Percentiles rank a stretch among this genome's conserved stretches.
These are phyloP conservation scores for Hortiboletus flavorubellus DNA, from an alignment of 768 basidiomycete species.

Conservation along the genomic window DNA sequence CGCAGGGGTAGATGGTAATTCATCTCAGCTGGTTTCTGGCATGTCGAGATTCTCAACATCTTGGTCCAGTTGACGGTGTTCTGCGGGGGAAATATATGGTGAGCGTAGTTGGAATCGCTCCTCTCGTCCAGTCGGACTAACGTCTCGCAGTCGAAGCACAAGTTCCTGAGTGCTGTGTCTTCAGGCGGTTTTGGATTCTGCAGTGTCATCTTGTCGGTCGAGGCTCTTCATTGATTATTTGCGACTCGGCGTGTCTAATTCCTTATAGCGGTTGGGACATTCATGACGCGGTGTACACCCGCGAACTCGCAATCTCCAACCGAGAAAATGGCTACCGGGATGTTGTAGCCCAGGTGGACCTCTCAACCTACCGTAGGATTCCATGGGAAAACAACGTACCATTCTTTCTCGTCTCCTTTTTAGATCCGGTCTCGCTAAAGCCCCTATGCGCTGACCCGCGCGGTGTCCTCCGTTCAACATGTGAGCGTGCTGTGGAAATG, in stretches of 20 bases:
- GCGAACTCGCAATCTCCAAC: constrained; percentile 89
- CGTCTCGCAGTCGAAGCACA: constrained; percentile 72
- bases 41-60: constrained; percentile 6
- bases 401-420: constrained; percentile 89
- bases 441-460: constrained; percentile 84
- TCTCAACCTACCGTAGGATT: constrained; percentile 83
- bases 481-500: constrained; percentile 43
- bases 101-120: constrained; percentile 10
- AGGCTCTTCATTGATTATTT: neutral
- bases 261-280: constrained; percentile 80
- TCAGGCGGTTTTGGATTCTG: constrained; percentile 91
- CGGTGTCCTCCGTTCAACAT: constrained; percentile 63
- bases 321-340: constrained; percentile 90
- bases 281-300: constrained; percentile 80
- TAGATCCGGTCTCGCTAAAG: constrained; percentile 79
- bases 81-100: constrained; percentile 95
- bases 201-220: constrained; percentile 83
- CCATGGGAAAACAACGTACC: constrained; percentile 91
- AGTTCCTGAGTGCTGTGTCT: constrained; percentile 80
- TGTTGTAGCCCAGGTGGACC: constrained; percentile 80
- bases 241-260: neutral
- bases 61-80: constrained; percentile 77
- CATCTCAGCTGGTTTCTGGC: neutral
- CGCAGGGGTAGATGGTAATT: constrained; percentile 66
- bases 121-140: constrained; percentile 5